These are phyloP conservation scores for Cystofilobasidium macerans DNA, from an alignment of 768 basidiomycete species.

Conservation along the genomic window DNA sequence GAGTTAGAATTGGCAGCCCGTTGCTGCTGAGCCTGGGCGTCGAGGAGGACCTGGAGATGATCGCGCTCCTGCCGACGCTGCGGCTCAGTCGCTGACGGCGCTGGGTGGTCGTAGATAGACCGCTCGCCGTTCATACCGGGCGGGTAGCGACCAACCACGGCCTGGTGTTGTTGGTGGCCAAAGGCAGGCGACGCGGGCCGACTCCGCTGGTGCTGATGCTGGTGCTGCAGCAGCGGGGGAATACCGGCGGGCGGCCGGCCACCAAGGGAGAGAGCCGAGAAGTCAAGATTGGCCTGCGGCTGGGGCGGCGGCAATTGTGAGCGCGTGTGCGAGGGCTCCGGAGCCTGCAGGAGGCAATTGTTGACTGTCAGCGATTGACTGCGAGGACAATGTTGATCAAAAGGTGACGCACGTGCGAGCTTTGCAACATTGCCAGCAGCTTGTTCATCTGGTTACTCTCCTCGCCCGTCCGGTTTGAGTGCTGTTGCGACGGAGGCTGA, in stretches of 20 bases:
- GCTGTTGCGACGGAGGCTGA: background rate
- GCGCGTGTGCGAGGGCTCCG: conserved; percentile 3
- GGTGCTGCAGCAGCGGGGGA: background rate
- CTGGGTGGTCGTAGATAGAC: background rate
- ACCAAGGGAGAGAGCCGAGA: conserved; percentile 2
- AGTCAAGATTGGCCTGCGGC: background rate
- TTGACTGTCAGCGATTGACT: background rate
- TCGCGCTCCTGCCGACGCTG: conserved; percentile 2
- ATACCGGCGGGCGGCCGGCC: background rate
- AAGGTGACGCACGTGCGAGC: conserved; percentile 8
- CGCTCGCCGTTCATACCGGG: background rate
- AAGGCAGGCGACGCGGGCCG: background rate
- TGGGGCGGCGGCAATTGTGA: background rate
- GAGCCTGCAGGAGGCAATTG: background rate
- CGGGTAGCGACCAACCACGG: background rate
- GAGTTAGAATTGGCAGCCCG: background rate
- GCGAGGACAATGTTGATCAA: background rate
- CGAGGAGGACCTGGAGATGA: conserved; percentile 11
- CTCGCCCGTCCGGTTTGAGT: background rate
- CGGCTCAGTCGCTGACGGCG: background rate
- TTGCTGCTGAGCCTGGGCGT: conserved; percentile 5
- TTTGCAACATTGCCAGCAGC: conserved; percentile 20
- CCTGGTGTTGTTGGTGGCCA: conserved; percentile 4
- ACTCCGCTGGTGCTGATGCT: conserved; percentile 4
- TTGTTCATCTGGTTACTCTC: conserved; percentile 25